Evolutionary conservation across 495 filamentous ascomycete genomes (phyloP).

Genomic region (Xylaria venustula): DNA sequence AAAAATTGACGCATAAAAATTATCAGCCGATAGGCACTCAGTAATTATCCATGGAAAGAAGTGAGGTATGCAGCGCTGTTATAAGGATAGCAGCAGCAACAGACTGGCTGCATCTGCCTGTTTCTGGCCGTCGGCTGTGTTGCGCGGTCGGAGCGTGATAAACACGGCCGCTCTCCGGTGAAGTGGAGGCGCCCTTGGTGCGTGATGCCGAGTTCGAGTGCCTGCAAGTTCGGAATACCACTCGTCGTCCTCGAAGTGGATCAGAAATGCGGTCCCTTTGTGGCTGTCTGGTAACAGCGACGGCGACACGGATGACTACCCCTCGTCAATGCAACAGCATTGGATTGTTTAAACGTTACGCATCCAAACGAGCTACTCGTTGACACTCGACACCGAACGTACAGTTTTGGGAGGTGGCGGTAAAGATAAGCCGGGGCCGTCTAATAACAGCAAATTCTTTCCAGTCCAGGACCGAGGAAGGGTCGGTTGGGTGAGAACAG

Average conservation of each 20-base stretch:
- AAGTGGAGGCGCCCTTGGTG: not conserved
- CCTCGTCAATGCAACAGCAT: constrained; percentile 2
- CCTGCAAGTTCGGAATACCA: not conserved
- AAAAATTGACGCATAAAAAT: not conserved
- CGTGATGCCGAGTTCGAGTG: not conserved
- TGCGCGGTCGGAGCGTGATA: not conserved
- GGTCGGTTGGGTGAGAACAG: not conserved
- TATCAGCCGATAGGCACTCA: not conserved
- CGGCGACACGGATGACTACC: not conserved
- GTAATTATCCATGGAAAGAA: not conserved
- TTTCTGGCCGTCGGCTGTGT: not conserved
- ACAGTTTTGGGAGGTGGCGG: no score
- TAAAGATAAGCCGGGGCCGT: constrained; percentile 2
- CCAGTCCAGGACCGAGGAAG: not conserved
- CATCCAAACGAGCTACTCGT: not conserved
- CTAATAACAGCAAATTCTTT: constrained; percentile 13
- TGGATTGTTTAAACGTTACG: not conserved
- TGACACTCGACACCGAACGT: no score
- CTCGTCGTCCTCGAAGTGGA: not conserved
- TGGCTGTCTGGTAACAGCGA: constrained; percentile 33
- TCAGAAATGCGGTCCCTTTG: constrained; percentile 3
- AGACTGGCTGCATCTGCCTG: not conserved
- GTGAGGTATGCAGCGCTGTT: not conserved
- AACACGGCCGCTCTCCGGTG: not conserved
- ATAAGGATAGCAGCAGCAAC: not conserved